phyloP scores from a whole-genome alignment of 2,329 filamentous ascomycete species.

The Corynespora cassiicola region DNA sequence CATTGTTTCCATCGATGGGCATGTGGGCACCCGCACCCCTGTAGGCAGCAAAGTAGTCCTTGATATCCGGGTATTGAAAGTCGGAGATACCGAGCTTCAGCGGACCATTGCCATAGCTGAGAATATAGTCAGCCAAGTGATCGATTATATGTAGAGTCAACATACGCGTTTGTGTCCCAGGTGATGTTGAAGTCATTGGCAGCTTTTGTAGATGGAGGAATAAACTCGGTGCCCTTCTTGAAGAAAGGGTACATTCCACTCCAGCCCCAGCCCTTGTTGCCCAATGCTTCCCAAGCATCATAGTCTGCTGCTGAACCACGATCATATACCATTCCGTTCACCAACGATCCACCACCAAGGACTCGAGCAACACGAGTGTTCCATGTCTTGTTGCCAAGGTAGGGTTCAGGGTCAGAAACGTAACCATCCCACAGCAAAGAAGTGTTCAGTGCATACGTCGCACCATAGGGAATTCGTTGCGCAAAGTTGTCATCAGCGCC shows the following conservation, averaged over 20 bases:
- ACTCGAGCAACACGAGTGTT: slow-evolving; percentile 23
- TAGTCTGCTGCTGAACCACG: slow-evolving; percentile 45
- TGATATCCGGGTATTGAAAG: slow-evolving; percentile 34
- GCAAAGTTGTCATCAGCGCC: slow-evolving; percentile 27
- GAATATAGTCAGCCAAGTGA: not conserved
- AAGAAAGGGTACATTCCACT: slow-evolving; percentile 48
- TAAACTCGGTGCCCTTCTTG: slow-evolving; percentile 34
- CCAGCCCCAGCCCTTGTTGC: slow-evolving; percentile 67
- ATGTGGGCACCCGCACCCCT: slow-evolving; percentile 26
- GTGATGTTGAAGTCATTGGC: slow-evolving; percentile 23
- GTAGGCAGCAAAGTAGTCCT: slow-evolving; percentile 29
- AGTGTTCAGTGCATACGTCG: slow-evolving; percentile 25
- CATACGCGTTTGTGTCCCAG: slow-evolving; percentile 28
- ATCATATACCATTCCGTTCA: slow-evolving; percentile 48
- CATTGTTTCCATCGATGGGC: slow-evolving; percentile 28
- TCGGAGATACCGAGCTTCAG: slow-evolving; percentile 34
- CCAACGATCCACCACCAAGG: slow-evolving; percentile 28
- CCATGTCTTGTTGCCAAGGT: slow-evolving; percentile 22
- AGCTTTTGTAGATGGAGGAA: slow-evolving; percentile 13
- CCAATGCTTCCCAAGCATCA: slow-evolving; percentile 65
- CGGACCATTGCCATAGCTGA: slow-evolving; percentile 32
- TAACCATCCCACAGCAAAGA: slow-evolving; percentile 24
- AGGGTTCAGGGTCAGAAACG: slow-evolving; percentile 25
- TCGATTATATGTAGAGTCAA: slow-evolving; percentile 1
- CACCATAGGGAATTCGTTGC: slow-evolving; percentile 29